phyloP scores from a whole-genome alignment of 164 flowering plant species.

The Tetrastigma voinierianum region DNA sequence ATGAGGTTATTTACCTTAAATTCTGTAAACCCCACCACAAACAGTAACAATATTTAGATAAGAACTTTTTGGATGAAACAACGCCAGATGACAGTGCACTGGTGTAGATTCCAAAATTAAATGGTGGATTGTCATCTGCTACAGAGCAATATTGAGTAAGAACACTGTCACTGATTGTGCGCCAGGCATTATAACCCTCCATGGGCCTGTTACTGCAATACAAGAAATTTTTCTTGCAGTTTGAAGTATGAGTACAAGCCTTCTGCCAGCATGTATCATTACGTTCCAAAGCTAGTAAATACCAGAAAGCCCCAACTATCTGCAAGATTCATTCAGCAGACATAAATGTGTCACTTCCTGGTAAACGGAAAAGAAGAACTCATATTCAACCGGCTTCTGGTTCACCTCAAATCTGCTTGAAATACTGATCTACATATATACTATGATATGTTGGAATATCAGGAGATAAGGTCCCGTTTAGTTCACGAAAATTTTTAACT shows the following conservation, averaged over 20 bases:
- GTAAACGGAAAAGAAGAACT: background rate
- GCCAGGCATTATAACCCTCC: conserved; percentile 54
- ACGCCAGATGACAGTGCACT: conserved; percentile 75
- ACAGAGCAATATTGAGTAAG: conserved; percentile 43
- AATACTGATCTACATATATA: too few species aligned
- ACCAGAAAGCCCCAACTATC: conserved; percentile 98
- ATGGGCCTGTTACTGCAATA: conserved; percentile 70
- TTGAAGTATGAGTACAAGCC: conserved; percentile 38
- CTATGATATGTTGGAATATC: too few species aligned
- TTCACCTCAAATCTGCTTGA: too few species aligned
- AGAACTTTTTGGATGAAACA: conserved; percentile 53
- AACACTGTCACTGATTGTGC: conserved; percentile 25
- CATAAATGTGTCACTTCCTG: background rate
- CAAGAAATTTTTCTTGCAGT: conserved; percentile 51
- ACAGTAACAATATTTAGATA: conserved; percentile 88
- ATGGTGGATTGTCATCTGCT: conserved; percentile 44
- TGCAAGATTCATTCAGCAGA: conserved; percentile 35
- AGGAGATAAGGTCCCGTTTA: too few species aligned
- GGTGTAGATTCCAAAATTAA: conserved; percentile 81
- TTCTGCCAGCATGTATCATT: conserved; percentile 85
- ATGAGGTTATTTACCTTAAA: conserved; percentile 54
- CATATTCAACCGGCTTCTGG: too few species aligned
- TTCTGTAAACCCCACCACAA: conserved; percentile 99
- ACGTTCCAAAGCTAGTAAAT: conserved; percentile 77
- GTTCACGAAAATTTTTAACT: too few species aligned